Evolutionary conservation across 768 basidiomycete species (phyloP).

Genomic region (Boletus bicolor): DNA sequence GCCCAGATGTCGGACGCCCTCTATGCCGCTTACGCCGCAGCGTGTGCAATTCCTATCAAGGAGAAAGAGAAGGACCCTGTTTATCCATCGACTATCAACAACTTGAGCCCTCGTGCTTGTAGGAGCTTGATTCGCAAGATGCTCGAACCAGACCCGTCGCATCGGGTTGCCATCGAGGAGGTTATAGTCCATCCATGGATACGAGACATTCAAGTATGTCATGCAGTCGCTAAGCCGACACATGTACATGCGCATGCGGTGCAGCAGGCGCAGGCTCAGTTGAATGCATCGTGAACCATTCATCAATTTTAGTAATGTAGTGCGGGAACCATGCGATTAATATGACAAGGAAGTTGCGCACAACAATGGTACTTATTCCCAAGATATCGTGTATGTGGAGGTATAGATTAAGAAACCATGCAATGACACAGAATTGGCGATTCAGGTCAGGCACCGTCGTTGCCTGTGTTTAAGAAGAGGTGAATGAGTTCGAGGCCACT

Average conservation of each 20-base stretch:
- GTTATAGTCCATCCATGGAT: constrained; percentile 79
- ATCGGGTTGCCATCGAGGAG: constrained; percentile 74
- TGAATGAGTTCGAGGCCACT: background rate
- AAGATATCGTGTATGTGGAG: constrained; percentile 7
- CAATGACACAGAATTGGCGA: background rate
- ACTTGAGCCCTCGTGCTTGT: constrained; percentile 83
- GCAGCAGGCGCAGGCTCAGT: constrained; percentile 53
- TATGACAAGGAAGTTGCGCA: background rate
- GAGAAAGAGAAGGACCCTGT: constrained; percentile 31
- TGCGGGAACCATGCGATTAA: background rate
- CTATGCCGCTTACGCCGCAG: constrained; percentile 68
- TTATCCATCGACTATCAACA: constrained; percentile 75
- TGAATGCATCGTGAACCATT: constrained; percentile 19
- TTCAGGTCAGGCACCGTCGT: constrained; percentile 30
- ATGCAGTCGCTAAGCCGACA: constrained; percentile 55
- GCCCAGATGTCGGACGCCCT: constrained; percentile 81
- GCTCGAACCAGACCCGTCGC: constrained; percentile 91
- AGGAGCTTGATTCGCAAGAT: constrained; percentile 83
- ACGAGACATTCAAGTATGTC: constrained; percentile 77
- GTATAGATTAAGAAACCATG: constrained; percentile 19
- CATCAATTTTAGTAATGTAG: constrained; percentile 3
- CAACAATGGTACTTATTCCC: constrained; percentile 10
- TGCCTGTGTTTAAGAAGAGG: constrained; percentile 17
- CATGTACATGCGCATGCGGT: constrained; percentile 72
- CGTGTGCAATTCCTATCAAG: constrained; percentile 34